Percentiles rank a stretch among this genome's conserved stretches.
Conservation (phyloP, 1,139 yeast species). For the Debaryomyces nepalensis region DNA sequence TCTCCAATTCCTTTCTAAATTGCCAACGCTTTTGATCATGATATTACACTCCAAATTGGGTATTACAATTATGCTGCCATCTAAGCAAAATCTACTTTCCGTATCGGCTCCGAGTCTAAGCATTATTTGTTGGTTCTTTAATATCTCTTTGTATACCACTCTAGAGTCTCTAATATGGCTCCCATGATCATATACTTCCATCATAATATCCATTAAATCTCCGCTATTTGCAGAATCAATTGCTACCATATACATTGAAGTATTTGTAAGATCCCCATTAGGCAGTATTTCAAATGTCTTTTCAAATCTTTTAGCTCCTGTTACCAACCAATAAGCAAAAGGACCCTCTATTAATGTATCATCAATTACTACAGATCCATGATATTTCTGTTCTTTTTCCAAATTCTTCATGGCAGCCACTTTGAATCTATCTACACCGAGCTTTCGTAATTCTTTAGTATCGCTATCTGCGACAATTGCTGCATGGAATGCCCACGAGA, state of each 20-base stretch:
- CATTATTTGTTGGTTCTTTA: constrained; percentile 26
- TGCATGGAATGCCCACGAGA: constrained; percentile 88
- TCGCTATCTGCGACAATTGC: constrained; percentile 82
- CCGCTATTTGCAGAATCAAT: constrained; percentile 42
- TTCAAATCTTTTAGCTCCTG: constrained; percentile 69
- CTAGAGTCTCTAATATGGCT: constrained; percentile 51
- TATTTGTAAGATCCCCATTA: constrained; percentile 54
- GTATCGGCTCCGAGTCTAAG: constrained; percentile 29
- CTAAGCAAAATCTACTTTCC: constrained; percentile 55
- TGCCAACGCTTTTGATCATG: constrained; percentile 24
- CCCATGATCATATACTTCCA: constrained; percentile 61
- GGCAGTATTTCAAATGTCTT: constrained; percentile 77
- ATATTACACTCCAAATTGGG: constrained; percentile 32
- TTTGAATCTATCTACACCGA: constrained; percentile 69
- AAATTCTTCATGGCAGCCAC: constrained; percentile 68
- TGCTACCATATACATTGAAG: constrained; percentile 57
- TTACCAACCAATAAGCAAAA: constrained; percentile 69
- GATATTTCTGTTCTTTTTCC: constrained; percentile 51
- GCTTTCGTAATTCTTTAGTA: constrained; percentile 62
- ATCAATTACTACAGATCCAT: constrained; percentile 39
- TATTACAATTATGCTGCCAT: constrained; percentile 48
- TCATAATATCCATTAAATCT: constrained; percentile 60
- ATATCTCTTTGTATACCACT: constrained; percentile 48
- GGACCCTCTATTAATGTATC: constrained; percentile 35
- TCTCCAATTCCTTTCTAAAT: constrained; percentile 29